Conservation (phyloP, 257 asterid genomes). For the Nyctanthes arbortristis region DNA sequence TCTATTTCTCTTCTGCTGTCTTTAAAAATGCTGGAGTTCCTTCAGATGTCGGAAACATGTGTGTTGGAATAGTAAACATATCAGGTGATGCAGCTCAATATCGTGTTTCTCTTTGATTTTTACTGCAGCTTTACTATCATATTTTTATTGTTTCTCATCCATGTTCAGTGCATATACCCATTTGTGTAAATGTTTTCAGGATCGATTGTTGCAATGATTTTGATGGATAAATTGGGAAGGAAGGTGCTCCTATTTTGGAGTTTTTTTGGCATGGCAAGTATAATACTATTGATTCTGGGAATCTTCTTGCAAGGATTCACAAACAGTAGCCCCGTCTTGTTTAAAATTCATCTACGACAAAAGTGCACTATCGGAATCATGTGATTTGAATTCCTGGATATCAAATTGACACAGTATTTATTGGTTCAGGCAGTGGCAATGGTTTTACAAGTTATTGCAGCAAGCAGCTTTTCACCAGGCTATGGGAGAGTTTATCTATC, state of each 20-base stretch:
- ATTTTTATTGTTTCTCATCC: background rate
- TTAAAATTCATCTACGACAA: slow-evolving; percentile 1
- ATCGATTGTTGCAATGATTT: slow-evolving; percentile 76
- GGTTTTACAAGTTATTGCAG: slow-evolving; percentile 73
- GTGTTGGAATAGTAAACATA: slow-evolving; percentile 75
- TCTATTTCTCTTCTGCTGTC: slow-evolving; percentile 90
- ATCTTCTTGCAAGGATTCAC: slow-evolving; percentile 20
- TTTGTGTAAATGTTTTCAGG: slow-evolving; percentile 42
- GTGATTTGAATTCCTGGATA: slow-evolving; percentile 5
- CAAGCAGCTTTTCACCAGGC: slow-evolving; percentile 43
- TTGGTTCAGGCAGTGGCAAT: slow-evolving; percentile 63
- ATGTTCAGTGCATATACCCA: slow-evolving; percentile 18
- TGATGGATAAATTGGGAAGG: slow-evolving; percentile 93
- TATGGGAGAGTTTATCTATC: slow-evolving; percentile 53
- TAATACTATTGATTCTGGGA: slow-evolving; percentile 29
- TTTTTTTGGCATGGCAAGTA: slow-evolving; percentile 93
- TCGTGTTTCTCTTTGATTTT: too few relatives aligned
- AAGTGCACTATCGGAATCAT: background rate
- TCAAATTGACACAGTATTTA: slow-evolving; percentile 12
- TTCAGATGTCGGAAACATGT: slow-evolving; percentile 75
- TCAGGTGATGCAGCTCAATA: slow-evolving; percentile 68
- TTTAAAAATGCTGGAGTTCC: slow-evolving; percentile 91
- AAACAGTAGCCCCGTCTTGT: slow-evolving; percentile 13
- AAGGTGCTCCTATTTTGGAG: slow-evolving; percentile 90
- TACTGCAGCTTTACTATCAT: background rate